Evolutionary conservation across 225 moss, liverwort and hornwort genomes (phyloP).

Genomic region (Sphagnum tenellum): DNA sequence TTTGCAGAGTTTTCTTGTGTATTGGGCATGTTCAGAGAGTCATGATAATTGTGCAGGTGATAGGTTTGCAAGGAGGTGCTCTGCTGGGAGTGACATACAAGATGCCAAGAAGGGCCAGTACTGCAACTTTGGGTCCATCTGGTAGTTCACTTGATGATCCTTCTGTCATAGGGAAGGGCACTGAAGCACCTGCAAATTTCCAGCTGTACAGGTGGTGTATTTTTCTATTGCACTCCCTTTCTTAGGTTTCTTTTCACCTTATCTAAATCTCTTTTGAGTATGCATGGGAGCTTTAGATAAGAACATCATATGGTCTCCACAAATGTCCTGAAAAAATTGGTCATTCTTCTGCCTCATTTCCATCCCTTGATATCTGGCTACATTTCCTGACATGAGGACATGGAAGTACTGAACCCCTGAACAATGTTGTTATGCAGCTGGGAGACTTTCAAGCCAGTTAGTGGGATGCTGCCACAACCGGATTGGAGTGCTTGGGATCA

Average conservation of each 20-base stretch:
- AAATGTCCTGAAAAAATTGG: too few relatives aligned
- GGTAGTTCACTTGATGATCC: slow-evolving; percentile 30
- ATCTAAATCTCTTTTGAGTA: too few relatives aligned
- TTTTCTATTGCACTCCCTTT: too few relatives aligned
- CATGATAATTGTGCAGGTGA: slow-evolving; percentile 44
- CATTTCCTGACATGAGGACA: not conserved
- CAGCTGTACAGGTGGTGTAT: slow-evolving; percentile 77
- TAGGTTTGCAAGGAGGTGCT: slow-evolving; percentile 85
- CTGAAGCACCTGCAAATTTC: slow-evolving; percentile 84
- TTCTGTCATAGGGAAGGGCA: slow-evolving; percentile 23
- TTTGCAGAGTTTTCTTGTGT: not conserved
- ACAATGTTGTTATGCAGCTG: slow-evolving; percentile 43
- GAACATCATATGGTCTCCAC: too few relatives aligned
- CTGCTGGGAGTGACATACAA: slow-evolving; percentile 89
- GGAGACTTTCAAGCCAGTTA: slow-evolving; percentile 90
- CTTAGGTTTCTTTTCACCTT: too few relatives aligned
- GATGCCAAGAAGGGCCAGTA: slow-evolving; percentile 72
- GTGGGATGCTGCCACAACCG: slow-evolving; percentile 93
- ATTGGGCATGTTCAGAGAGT: not conserved
- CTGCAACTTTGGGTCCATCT: slow-evolving; percentile 42
- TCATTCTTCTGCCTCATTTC: too few relatives aligned
- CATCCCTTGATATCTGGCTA: too few relatives aligned
- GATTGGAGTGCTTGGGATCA: slow-evolving; percentile 99
- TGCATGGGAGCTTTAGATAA: too few relatives aligned
- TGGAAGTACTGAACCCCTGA: too few relatives aligned